Evolutionary conservation across 2,329 filamentous ascomycete species (phyloP), one percentile per base, ranked within the genome.

Genomic region (Paracoccidioides lutzii): DNA sequence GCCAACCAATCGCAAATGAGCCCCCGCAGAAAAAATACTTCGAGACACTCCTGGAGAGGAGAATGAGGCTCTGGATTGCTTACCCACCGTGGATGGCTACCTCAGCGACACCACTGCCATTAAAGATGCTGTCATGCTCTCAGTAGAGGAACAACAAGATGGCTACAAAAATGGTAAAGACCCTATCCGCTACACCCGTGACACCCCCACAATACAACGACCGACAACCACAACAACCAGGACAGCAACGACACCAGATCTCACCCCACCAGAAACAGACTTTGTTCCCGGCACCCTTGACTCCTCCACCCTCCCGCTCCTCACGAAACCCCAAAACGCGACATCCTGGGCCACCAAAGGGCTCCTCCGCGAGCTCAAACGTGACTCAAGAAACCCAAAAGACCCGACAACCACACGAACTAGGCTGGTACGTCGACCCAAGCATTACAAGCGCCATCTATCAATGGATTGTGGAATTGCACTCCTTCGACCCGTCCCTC

Each of bases 381-480:
- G 75, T 76, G 7, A 73, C 90, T 0, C 71, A 87, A 38, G 79
- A 80, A 57, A 69, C 83, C 1, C 90, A 95, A 66, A 68, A 78
- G 0, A 73, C 67, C 9, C 81, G 78, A 0, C 78, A 81, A 0
- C 67, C 81, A 1, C 78, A 84, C 57, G 80, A 85, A 57, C 77
- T 94, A 0, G 90, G 90, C 14, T 95, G 90, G 89, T 89, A 88
- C 65, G 83, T 95, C 55, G 80, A 94, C 64, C 72, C 78, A 12
- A 73, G 75, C 5, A 78, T 81, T 52, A 74, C 90, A 41, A 78
- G 74, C 28, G 94, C 90, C 64, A 77, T 90, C 59, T 95, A 93
- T 64, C 89, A 94, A 64, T 95, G 90, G 90, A 89, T 95, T 57
- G 83, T 94, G 5, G 87, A 95, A 67, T 74, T 96, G 1, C 90